Base-by-base conservation (phyloP, 1,284 basidiomycete genomes). In the Grifola frondosa region DNA sequence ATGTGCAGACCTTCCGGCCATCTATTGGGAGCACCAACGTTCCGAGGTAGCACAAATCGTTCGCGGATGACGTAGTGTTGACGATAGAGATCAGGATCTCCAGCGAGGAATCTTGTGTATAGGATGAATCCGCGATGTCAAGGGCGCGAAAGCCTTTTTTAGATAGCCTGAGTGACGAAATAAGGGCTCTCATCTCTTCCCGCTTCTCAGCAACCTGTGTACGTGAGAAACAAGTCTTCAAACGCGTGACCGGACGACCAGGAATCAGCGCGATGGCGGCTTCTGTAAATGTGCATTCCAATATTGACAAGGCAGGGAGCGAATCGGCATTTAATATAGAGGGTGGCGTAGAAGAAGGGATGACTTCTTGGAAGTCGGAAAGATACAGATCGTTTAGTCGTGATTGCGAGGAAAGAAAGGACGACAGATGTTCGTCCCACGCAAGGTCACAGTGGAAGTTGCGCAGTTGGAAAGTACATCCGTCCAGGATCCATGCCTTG, bases 151-250 rank as follows among this genome's bases (percentile, higher is more conserved):
- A 53, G 15, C 70, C 53, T 22, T 53, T 57, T 7, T 71, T 70
- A 6, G 79, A 73, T 12, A 61, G 62, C 30, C 56, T 64, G 32
- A 82, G 56, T 37, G 69, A 71, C 5, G 67, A 63, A 39, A 80
- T 62, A 19, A 84, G 63, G 3, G 67, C 46, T 0, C 56, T 51
- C 61, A 82, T 63, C 55, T 84, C 81, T 3, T 63, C 63, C 20
- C 68, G 67, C 61, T 81, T 82, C 28, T 73, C 75, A 7, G 52
- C 53, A 3, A 63, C 42, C 40, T 67, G 66, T n/a, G 74, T 66
- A 40, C 67, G 67, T 17, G 81, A 81, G 58, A 84, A 79, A 53
- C 81, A 84, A n/a, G 81, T 81, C 59, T 84, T 84, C 47, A 84
- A 68, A 40, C 73, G 75, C 2, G 71, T 69, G 31, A 84, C 61